phyloP scores from a whole-genome alignment of 345 rosid species.

The Capsella bursapastoris region DNA sequence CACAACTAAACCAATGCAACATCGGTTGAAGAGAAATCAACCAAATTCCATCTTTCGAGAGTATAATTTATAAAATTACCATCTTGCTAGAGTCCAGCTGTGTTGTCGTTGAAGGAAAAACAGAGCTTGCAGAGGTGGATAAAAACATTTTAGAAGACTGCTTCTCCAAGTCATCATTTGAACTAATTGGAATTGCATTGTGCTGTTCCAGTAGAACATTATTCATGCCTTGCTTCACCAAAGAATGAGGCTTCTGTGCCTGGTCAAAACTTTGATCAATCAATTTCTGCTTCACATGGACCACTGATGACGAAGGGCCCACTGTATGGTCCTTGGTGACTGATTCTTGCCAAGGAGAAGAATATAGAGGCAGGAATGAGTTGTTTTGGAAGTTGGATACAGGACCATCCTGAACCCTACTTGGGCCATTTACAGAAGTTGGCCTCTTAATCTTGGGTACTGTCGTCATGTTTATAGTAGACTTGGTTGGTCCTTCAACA shows the following conservation, averaged over 20 bases:
- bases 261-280: constrained; percentile 56
- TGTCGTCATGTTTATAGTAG: constrained; percentile 43
- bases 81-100: constrained; percentile 50
- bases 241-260: constrained; percentile 9
- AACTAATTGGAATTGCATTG: constrained; percentile 42
- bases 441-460: constrained; percentile 64
- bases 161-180: constrained; percentile 61
- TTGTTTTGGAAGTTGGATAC: constrained; percentile 50
- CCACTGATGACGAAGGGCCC: constrained; percentile 37
- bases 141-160: constrained; percentile 58
- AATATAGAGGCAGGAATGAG: constrained; percentile 47
- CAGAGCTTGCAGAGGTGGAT: constrained; percentile 44
- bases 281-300: constrained; percentile 59
- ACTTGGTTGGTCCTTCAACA: constrained; percentile 47
- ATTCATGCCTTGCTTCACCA: constrained; percentile 17
- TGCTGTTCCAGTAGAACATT: constrained; percentile 43
- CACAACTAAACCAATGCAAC: constrained; percentile 5
- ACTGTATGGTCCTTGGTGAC: constrained; percentile 24
- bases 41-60: constrained; percentile 8
- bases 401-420: constrained; percentile 51
- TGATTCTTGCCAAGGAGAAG: constrained; percentile 53
- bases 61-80: constrained; percentile 46
- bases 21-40: background rate
- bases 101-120: constrained; percentile 50
- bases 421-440: constrained; percentile 48